These are phyloP conservation scores for Vigna trinervia DNA, from an alignment of 306 rosid species.

Conservation along the genomic window DNA sequence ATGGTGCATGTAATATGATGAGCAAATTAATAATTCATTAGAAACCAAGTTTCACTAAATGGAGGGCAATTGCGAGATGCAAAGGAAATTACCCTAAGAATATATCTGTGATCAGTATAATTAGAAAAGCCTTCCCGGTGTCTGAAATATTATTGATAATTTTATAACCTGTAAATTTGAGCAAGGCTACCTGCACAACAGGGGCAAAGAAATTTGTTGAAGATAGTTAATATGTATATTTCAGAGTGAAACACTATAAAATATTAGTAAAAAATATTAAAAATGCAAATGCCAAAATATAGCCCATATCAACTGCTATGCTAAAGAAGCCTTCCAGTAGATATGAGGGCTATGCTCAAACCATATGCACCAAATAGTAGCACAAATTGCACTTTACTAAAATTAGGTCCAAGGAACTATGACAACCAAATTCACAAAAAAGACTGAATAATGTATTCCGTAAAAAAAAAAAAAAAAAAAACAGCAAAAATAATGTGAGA, in stretches of 20 bases:
- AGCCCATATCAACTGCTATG: not conserved
- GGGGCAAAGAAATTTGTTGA: slow-evolving; percentile 36
- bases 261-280: slow-evolving; percentile 21
- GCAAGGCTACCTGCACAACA: slow-evolving; percentile 92
- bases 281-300: slow-evolving; percentile 19
- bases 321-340: slow-evolving; percentile 2
- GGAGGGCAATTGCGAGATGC: slow-evolving; percentile 24
- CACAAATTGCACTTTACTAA: not conserved
- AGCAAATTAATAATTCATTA: slow-evolving; percentile 25
- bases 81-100: slow-evolving; percentile 82
- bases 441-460: too few relatives aligned
- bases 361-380: slow-evolving; percentile 23
- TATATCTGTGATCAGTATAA: slow-evolving; percentile 87
- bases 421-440: too few relatives aligned
- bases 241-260: slow-evolving; percentile 21
- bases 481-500: not conserved
- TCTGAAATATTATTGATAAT: slow-evolving; percentile 88
- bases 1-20: not conserved
- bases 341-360: slow-evolving; percentile 8
- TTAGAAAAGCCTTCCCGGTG: slow-evolving; percentile 94
- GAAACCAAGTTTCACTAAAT: slow-evolving; percentile 18
- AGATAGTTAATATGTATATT: slow-evolving; percentile 21
- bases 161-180: slow-evolving; percentile 96
- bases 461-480: not conserved
- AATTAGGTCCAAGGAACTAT: not conserved